These are phyloP conservation scores for Xylaria bambusicola DNA, from an alignment of 495 filamentous ascomycete genomes.

Conservation along the genomic window DNA sequence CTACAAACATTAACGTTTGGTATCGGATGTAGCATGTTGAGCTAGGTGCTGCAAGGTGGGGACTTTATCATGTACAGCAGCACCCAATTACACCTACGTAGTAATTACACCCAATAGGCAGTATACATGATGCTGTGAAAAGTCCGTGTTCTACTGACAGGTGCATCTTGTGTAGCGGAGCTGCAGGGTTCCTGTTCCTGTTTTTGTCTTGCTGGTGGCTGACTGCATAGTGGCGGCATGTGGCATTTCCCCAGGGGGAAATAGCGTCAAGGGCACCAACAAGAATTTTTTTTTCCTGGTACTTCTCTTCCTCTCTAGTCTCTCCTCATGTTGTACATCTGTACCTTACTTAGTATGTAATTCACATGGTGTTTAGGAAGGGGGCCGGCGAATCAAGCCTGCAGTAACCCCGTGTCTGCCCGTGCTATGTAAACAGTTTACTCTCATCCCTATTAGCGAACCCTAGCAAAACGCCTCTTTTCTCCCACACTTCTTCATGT, in stretches of 20 bases:
- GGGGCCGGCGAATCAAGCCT: not conserved
- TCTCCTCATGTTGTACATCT: not conserved
- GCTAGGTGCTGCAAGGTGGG: too few relatives aligned
- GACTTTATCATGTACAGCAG: not conserved
- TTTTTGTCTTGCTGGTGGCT: constrained; percentile 12
- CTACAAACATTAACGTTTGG: too few relatives aligned
- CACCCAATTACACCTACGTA: too few relatives aligned
- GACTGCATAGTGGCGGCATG: constrained; percentile 10
- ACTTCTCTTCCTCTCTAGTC: too few relatives aligned
- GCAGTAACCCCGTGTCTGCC: constrained; percentile 8
- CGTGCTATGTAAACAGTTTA: not conserved
- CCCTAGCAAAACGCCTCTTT: not conserved
- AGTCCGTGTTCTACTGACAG: not conserved
- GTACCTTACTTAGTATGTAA: constrained; percentile 6
- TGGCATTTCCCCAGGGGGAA: constrained; percentile 15
- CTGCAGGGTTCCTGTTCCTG: constrained; percentile 11
- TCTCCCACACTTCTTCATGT: not conserved
- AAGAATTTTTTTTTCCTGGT: constrained; percentile 10
- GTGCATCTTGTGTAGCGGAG: constrained; percentile 3
- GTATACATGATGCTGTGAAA: not conserved
- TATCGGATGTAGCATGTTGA: too few relatives aligned
- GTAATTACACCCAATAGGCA: too few relatives aligned
- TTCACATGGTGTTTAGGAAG: not conserved
- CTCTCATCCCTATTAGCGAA: not conserved
- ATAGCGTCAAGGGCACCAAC: not conserved